These are phyloP conservation scores for Obelidium mucronatum DNA, from an alignment of 192 early-diverging fungal genomes.

Conservation along the genomic window DNA sequence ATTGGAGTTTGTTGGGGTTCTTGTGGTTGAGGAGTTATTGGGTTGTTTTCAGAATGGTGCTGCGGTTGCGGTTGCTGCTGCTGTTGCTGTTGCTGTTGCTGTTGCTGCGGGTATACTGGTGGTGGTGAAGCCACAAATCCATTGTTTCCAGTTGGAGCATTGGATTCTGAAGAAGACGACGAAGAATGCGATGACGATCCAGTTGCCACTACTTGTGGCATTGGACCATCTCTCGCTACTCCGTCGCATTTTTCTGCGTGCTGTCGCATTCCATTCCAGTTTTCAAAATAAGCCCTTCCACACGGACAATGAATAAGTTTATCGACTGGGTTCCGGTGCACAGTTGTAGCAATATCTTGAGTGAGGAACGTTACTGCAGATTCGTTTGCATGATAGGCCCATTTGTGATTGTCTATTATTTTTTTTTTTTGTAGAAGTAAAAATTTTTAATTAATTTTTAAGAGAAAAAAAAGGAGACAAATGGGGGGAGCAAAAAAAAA, in stretches of 20 bases:
- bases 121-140: background rate
- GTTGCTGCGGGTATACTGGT: background rate
- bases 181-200: background rate
- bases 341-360: background rate
- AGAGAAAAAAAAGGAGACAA: background rate
- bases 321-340: background rate
- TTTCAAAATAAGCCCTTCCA: background rate
- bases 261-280: slow-evolving; percentile 1
- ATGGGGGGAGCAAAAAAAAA: background rate
- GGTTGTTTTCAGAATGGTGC: background rate
- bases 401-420: slow-evolving; percentile 8
- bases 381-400: background rate
- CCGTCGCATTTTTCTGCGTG: background rate
- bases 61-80: background rate
- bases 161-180: background rate
- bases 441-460: background rate
- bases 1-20: background rate
- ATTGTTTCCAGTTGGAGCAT: background rate
- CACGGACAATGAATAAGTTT: slow-evolving; percentile 6
- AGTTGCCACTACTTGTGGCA: background rate
- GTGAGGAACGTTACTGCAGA: background rate
- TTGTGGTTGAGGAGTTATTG: background rate
- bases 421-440: no score
- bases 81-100: background rate
- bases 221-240: background rate